These are phyloP conservation scores for Cryptosporidium muris DNA, from an alignment of 169 alveolate species.

Conservation along the genomic window DNA sequence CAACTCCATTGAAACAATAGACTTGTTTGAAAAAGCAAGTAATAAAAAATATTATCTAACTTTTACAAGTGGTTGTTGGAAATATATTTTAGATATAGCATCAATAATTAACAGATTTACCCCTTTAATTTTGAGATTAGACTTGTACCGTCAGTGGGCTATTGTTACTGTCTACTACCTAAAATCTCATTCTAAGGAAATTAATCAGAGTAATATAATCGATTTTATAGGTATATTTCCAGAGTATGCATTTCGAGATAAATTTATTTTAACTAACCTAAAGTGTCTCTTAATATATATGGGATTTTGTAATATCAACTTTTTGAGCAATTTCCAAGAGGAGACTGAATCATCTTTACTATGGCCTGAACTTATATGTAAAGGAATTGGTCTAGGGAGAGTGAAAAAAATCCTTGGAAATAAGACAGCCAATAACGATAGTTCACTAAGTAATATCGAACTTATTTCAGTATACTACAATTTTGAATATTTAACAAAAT, in stretches of 20 bases:
- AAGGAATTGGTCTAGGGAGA: slow-evolving; percentile 63
- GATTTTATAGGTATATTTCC: slow-evolving; percentile 50
- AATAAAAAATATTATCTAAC: too few relatives aligned
- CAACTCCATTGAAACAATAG: too few relatives aligned
- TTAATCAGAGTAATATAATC: slow-evolving; percentile 5
- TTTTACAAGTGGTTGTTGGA: slow-evolving; percentile 18
- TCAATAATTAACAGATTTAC: slow-evolving; percentile 24
- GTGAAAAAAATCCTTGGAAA: slow-evolving; percentile 20
- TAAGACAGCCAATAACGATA: not conserved
- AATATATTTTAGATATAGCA: slow-evolving; percentile 24
- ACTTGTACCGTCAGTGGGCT: slow-evolving; percentile 4
- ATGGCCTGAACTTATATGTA: slow-evolving; percentile 30
- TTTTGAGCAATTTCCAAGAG: not conserved
- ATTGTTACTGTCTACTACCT: slow-evolving; percentile 12
- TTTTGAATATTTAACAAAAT: not conserved
- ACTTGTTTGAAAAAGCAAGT: too few relatives aligned
- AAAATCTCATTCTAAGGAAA: not conserved
- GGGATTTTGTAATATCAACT: not conserved
- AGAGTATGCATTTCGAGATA: slow-evolving; percentile 3
- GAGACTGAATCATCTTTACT: not conserved
- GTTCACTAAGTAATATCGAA: slow-evolving; percentile 2
- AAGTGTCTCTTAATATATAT: not conserved
- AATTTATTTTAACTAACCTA: not conserved
- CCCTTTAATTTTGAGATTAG: slow-evolving; percentile 25
- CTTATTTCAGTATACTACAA: slow-evolving; percentile 47